A percentile compares a stretch with the other conserved stretches of the same genome.
Evolutionary conservation across 148 eudicot genomes (phyloP).

Genomic region (Nepenthes gracilis): DNA sequence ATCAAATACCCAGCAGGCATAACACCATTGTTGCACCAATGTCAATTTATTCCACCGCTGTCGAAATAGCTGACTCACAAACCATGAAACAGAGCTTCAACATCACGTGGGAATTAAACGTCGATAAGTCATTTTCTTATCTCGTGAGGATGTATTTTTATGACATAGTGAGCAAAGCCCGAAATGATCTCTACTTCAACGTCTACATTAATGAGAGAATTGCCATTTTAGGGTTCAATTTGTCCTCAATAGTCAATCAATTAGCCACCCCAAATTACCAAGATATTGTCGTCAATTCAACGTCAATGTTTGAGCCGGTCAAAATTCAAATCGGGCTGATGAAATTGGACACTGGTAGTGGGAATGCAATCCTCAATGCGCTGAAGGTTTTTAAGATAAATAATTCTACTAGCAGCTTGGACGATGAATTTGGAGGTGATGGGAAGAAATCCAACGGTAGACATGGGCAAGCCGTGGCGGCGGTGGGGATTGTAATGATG

Average conservation of each 20-base stretch:
- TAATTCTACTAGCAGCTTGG: conserved; percentile 32
- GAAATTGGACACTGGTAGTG: conserved; percentile 2
- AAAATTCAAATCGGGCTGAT: conserved; percentile 29
- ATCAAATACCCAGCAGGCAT: conserved; percentile 13
- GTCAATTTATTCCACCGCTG: conserved; percentile 17
- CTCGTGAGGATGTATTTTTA: conserved; percentile 43
- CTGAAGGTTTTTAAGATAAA: conserved; percentile 45
- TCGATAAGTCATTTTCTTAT: conserved; percentile 29
- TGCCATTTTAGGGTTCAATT: conserved; percentile 26
- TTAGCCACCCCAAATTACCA: conserved; percentile 38
- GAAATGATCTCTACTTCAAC: conserved; percentile 40
- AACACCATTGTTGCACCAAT: conserved; percentile 10
- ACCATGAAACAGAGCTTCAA: conserved; percentile 22
- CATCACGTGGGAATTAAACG: conserved; percentile 35
- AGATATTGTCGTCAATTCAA: conserved; percentile 39
- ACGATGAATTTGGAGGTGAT: conserved; percentile 27
- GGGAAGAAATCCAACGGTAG: neutral
- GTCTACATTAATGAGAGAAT: conserved; percentile 26
- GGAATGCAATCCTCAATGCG: conserved; percentile 35
- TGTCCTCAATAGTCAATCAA: conserved; percentile 23
- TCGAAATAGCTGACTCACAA: conserved; percentile 14
- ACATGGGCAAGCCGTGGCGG: conserved; percentile 17
- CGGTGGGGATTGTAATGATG: conserved; percentile 21
- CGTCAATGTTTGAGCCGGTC: conserved; percentile 16
- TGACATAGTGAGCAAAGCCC: conserved; percentile 36